phyloP scores from a whole-genome alignment of 148 eudicot species.

The Tetragonia tetragonoides region DNA sequence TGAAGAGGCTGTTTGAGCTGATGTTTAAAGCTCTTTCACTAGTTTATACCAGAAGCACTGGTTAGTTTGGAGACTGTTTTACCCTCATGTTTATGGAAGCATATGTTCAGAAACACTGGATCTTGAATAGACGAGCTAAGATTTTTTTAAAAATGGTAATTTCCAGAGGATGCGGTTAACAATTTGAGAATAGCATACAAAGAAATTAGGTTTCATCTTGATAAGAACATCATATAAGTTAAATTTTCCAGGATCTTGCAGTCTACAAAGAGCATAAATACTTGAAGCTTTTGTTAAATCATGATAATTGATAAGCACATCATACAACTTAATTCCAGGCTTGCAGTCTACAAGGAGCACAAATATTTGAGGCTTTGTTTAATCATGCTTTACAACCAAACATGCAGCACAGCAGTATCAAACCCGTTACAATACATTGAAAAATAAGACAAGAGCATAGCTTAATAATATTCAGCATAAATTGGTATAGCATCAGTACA shows the following conservation, averaged over 20 bases:
- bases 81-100: neutral
- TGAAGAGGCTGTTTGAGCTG: neutral
- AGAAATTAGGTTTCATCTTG: neutral
- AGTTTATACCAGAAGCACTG: conserved; percentile 1
- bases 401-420: neutral
- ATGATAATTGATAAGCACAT: neutral
- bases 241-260: neutral
- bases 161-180: neutral
- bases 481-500: neutral
- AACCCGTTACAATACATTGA: neutral
- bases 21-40: neutral
- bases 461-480: neutral
- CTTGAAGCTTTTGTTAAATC: neutral
- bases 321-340: neutral
- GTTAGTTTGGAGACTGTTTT: neutral
- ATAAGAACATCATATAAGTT: neutral
- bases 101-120: neutral
- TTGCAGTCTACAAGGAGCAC: neutral
- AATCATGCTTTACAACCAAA: too few species aligned
- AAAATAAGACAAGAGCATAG: neutral
- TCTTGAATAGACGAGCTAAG: neutral
- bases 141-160: neutral
- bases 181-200: neutral
- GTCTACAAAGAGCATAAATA: neutral
- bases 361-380: too few species aligned